These are phyloP conservation scores for Talaromyces thailandensis DNA, from an alignment of 495 filamentous ascomycete species.

Conservation along the genomic window DNA sequence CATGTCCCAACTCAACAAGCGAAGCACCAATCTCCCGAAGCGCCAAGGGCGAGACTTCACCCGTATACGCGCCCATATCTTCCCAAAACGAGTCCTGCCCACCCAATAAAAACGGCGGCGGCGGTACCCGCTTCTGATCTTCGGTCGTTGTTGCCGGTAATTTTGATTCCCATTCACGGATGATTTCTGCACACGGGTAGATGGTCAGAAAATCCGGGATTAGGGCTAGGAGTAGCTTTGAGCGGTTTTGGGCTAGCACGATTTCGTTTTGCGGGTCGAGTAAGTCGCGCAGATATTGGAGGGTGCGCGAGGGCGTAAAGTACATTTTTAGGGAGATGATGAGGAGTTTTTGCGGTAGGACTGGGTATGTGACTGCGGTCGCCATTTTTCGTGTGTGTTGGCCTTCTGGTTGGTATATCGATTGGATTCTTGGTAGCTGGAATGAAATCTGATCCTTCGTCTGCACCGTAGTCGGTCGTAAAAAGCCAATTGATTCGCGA, in stretches of 20 bases:
- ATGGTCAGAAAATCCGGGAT: slow-evolving; percentile 71
- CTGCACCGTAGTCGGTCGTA: neutral
- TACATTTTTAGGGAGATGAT: slow-evolving; percentile 82
- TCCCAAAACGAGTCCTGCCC: slow-evolving; percentile 69
- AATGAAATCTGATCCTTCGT: neutral
- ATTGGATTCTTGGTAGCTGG: neutral
- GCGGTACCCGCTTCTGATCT: slow-evolving; percentile 10
- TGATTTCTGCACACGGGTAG: slow-evolving; percentile 41
- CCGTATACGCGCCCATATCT: slow-evolving; percentile 58
- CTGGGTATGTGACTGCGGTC: slow-evolving; percentile 25
- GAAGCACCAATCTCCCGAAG: slow-evolving; percentile 54
- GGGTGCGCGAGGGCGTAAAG: slow-evolving; percentile 59
- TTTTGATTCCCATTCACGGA: slow-evolving; percentile 27
- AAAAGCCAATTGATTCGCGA: neutral
- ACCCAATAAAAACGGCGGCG: slow-evolving; percentile 49
- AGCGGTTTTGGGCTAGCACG: slow-evolving; percentile 37
- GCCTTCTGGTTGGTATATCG: neutral
- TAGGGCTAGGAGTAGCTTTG: slow-evolving; percentile 79
- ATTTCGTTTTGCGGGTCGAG: slow-evolving; percentile 34
- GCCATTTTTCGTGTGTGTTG: slow-evolving; percentile 9
- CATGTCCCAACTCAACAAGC: slow-evolving; percentile 72
- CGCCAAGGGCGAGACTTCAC: slow-evolving; percentile 61
- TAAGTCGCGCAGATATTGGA: slow-evolving; percentile 50
- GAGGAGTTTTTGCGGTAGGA: slow-evolving; percentile 55
- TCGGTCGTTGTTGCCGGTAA: slow-evolving; percentile 15